Percentiles rank a stretch among this genome's conserved stretches.
phyloP scores from a whole-genome alignment of 192 early-diverging fungal species.

The Linnemannia exigua region DNA sequence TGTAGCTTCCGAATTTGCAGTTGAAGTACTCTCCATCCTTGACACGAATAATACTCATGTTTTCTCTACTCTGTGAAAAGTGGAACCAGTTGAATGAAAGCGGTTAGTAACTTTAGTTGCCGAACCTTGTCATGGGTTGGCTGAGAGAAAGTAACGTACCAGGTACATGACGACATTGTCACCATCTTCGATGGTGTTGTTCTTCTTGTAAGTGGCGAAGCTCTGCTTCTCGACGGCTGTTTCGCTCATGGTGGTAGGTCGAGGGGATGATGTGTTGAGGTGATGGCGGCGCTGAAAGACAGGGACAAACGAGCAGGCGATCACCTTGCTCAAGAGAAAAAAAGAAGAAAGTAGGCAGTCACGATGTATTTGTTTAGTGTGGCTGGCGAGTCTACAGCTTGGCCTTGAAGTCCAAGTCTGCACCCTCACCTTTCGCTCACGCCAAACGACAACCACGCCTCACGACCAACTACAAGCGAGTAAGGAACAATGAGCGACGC shows the following conservation, averaged over 20 bases:
- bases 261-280: not conserved
- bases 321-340: not conserved
- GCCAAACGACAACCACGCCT: not conserved
- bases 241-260: conserved; percentile 16
- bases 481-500: conserved; percentile 29
- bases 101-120: not conserved
- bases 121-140: not conserved
- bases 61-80: conserved; percentile 71
- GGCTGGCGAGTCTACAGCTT: not conserved
- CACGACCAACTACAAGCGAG: not conserved
- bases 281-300: not conserved
- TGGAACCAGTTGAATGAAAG: not conserved
- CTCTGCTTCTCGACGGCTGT: conserved; percentile 42
- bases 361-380: not conserved
- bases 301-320: not conserved
- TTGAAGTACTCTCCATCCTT: conserved; percentile 72
- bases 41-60: conserved; percentile 75
- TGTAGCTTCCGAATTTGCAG: conserved; percentile 87
- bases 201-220: conserved; percentile 54
- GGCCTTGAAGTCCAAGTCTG: too few relatives aligned
- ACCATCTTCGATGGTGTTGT: conserved; percentile 76
- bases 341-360: conserved; percentile 23
- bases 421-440: not conserved
- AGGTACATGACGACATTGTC: conserved; percentile 84
- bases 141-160: conserved; percentile 57